Percentiles rank a stretch among this genome's conserved stretches.
These are phyloP conservation scores for Oenanthe javanica DNA, from an alignment of 140 eudicot species.

Conservation along the genomic window DNA sequence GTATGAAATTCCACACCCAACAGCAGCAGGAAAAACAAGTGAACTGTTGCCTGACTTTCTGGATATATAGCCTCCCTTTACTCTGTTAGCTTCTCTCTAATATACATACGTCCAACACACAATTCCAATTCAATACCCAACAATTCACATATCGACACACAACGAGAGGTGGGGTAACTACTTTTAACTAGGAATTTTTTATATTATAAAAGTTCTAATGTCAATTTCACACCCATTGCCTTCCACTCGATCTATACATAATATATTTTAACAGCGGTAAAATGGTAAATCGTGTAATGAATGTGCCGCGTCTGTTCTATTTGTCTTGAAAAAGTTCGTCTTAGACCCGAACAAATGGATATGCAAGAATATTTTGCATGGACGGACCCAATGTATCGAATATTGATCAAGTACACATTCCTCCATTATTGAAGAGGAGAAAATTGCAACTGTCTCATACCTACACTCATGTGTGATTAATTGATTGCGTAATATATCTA, in stretches of 20 bases:
- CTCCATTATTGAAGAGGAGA: background rate
- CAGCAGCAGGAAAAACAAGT: conserved; percentile 6
- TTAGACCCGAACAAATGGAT: background rate
- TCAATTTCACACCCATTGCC: background rate
- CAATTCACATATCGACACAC: conserved; percentile 6
- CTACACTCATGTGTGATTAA: too few relatives aligned
- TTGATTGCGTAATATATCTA: too few relatives aligned
- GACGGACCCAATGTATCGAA: background rate
- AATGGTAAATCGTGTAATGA: conserved; percentile 5
- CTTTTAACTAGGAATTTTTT: background rate
- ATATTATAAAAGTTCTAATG: background rate
- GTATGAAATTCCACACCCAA: conserved; percentile 13
- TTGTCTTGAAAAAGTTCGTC: conserved; percentile 25
- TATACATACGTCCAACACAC: conserved; percentile 15
- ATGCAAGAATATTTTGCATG: background rate
- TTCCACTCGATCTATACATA: background rate
- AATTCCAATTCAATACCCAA: conserved; percentile 34
- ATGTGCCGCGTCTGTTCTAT: conserved; percentile 6
- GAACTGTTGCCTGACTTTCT: conserved; percentile 1
- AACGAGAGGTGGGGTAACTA: background rate
- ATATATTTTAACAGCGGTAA: background rate
- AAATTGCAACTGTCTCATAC: background rate
- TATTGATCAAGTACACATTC: background rate
- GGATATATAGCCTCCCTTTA: background rate
- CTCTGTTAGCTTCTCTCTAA: background rate